Conservation (phyloP, 108 stramenopile species). For the Craspedostauros australis region DNA sequence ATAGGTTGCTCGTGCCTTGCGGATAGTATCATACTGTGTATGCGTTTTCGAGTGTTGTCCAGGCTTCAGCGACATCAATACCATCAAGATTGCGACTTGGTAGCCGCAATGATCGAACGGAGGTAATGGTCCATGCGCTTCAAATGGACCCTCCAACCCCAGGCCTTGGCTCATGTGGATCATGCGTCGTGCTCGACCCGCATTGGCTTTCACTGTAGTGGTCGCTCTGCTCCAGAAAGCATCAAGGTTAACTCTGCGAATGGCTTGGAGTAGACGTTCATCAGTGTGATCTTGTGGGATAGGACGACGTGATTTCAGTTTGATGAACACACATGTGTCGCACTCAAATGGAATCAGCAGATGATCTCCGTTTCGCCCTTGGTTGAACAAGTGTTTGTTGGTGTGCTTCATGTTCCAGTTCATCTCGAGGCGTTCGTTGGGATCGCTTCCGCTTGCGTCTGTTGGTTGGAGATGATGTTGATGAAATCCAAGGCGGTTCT, state of each 20-base stretch:
- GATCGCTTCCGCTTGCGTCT: too few species aligned
- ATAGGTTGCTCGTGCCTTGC: too few species aligned
- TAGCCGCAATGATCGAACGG: background rate
- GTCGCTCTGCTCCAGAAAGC: background rate
- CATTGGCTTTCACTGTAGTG: background rate
- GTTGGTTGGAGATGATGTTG: too few species aligned
- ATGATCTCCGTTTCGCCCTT: background rate
- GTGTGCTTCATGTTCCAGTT: background rate
- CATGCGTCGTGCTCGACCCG: too few species aligned
- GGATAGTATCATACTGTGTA: constrained; percentile 7
- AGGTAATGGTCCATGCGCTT: too few species aligned
- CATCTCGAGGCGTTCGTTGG: too few species aligned
- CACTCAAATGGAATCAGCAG: constrained; percentile 1
- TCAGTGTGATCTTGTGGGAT: background rate
- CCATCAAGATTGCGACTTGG: background rate
- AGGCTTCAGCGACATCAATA: background rate
- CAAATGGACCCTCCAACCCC: too few species aligned
- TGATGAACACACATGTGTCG: background rate
- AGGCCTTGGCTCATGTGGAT: too few species aligned
- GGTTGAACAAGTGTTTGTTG: background rate
- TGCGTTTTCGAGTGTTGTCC: background rate
- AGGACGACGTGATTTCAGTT: background rate
- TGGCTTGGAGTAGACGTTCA: background rate
- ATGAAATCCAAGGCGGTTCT: too few species aligned
- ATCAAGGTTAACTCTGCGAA: constrained; percentile 1